A percentile compares a stretch with the other conserved stretches of the same genome.
phyloP scores from a whole-genome alignment of 192 early-diverging fungal species.

The Gamsiella multidivaricata region DNA sequence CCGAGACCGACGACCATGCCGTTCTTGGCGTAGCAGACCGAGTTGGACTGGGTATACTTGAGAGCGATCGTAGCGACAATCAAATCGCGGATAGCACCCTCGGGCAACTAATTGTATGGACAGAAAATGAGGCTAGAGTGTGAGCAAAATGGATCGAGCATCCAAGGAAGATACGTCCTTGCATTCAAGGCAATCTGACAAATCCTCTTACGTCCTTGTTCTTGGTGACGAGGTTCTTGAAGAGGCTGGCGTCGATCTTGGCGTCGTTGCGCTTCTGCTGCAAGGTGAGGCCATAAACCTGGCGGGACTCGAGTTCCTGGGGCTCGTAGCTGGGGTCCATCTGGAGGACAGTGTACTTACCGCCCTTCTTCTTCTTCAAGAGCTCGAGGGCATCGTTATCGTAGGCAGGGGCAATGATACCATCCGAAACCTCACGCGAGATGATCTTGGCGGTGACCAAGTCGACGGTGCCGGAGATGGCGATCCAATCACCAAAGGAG shows the following conservation, averaged over 20 bases:
- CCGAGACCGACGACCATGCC: conserved; percentile 97
- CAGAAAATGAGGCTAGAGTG: too few relatives aligned
- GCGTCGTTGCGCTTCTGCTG: conserved; percentile 94
- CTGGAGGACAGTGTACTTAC: conserved; percentile 95
- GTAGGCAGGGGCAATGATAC: conserved; percentile 95
- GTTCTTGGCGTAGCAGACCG: conserved; percentile 97
- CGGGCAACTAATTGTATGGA: conserved; percentile 58
- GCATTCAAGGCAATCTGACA: not conserved
- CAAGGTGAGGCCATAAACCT: conserved; percentile 93
- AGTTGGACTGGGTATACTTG: conserved; percentile 99
- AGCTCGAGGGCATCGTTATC: conserved; percentile 88
- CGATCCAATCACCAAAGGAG: conserved; percentile 99
- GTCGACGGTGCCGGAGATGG: conserved; percentile 89
- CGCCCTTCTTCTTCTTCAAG: conserved; percentile 94
- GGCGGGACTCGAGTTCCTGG: conserved; percentile 83
- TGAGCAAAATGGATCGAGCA: too few relatives aligned
- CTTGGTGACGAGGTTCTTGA: conserved; percentile 89
- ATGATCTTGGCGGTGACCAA: conserved; percentile 95
- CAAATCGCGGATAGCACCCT: conserved; percentile 81
- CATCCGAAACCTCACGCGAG: conserved; percentile 96
- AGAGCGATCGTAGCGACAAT: conserved; percentile 97
- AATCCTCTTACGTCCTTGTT: conserved; percentile 69
- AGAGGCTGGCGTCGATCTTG: conserved; percentile 78
- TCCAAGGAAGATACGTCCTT: too few relatives aligned
- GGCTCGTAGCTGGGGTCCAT: conserved; percentile 95